phyloP scores from a whole-genome alignment of 2,329 filamentous ascomycete genomes.

The Boeremia exigua region DNA sequence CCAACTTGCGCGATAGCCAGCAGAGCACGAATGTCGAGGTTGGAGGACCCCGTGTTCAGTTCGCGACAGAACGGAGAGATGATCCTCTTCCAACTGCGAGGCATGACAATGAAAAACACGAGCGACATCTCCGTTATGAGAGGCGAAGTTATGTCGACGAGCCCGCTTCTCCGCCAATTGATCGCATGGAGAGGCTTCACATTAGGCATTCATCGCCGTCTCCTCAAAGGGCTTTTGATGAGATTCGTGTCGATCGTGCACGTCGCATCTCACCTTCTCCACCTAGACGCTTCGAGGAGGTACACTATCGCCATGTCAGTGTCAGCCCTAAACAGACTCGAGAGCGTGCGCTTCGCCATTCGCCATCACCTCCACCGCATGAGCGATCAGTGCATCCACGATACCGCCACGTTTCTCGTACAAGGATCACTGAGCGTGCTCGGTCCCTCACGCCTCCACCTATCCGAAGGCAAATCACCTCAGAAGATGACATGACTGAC shows the following conservation, averaged over 20 bases:
- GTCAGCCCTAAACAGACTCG: slow-evolving; percentile 15
- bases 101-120: slow-evolving; percentile 13
- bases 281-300: slow-evolving; percentile 16
- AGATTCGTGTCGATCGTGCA: slow-evolving; percentile 26
- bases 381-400: slow-evolving; percentile 8
- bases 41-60: slow-evolving; percentile 39
- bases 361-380: slow-evolving; percentile 13
- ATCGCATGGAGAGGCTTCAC: slow-evolving; percentile 27
- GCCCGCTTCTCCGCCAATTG: slow-evolving; percentile 19
- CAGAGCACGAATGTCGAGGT: slow-evolving; percentile 41
- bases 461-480: slow-evolving; percentile 19
- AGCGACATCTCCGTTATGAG: slow-evolving; percentile 22
- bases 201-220: slow-evolving; percentile 24
- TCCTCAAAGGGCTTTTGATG: slow-evolving; percentile 17
- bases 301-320: slow-evolving; percentile 23
- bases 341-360: not conserved
- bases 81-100: slow-evolving; percentile 11
- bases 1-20: slow-evolving; percentile 27
- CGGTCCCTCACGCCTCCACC: slow-evolving; percentile 18
- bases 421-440: slow-evolving; percentile 7
- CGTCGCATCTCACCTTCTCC: slow-evolving; percentile 26
- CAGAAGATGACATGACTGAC: slow-evolving; percentile 32
- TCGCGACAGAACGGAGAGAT: slow-evolving; percentile 22
- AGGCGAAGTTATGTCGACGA: slow-evolving; percentile 19
- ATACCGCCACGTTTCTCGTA: slow-evolving; percentile 24